Conservation (phyloP, 1,139 yeast genomes). For the Suhomyces kunorum region DNA sequence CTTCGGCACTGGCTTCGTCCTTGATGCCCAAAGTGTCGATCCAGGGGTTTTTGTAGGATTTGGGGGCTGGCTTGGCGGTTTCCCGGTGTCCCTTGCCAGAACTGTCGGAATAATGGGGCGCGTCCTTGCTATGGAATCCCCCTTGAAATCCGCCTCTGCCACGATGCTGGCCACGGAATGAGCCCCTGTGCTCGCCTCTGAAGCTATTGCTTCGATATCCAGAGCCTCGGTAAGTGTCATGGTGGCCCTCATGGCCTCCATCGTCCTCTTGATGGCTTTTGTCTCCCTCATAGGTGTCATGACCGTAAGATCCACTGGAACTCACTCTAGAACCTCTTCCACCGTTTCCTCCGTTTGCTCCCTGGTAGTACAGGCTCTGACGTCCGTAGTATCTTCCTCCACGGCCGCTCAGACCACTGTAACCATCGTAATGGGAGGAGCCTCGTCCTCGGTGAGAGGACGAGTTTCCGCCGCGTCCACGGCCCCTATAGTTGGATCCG, state of each 20-base stretch:
- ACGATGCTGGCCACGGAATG: constrained; percentile 8
- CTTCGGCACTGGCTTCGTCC: constrained; percentile 20
- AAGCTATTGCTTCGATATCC: constrained; percentile 9
- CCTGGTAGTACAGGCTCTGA: constrained; percentile 5
- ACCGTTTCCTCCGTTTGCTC: constrained; percentile 2
- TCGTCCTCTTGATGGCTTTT: constrained; percentile 4
- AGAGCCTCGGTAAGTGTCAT: constrained; percentile 13
- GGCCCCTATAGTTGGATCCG: constrained; percentile 10
- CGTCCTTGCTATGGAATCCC: constrained; percentile 3
- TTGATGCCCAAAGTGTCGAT: constrained; percentile 21
- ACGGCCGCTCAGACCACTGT: constrained; percentile 4
- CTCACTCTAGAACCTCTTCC: too few species aligned
- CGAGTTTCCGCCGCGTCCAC: constrained; percentile 8
- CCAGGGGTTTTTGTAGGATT: constrained; percentile 23
- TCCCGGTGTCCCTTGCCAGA: constrained; percentile 3
- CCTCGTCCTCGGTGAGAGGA: constrained; percentile 7
- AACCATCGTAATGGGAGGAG: constrained; percentile 9
- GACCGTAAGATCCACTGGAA: constrained; percentile 1
- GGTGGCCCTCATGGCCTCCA: not conserved
- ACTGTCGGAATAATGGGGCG: constrained; percentile 2
- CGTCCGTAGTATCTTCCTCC: constrained; percentile 9
- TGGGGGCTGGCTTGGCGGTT: constrained; percentile 5
- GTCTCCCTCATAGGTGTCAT: constrained; percentile 9
- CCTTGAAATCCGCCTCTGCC: constrained; percentile 7
- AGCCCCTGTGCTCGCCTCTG: constrained; percentile 8